These are phyloP conservation scores for Neurospora crassa DNA, from an alignment of 2,329 filamentous ascomycete species.

Conservation along the genomic window DNA sequence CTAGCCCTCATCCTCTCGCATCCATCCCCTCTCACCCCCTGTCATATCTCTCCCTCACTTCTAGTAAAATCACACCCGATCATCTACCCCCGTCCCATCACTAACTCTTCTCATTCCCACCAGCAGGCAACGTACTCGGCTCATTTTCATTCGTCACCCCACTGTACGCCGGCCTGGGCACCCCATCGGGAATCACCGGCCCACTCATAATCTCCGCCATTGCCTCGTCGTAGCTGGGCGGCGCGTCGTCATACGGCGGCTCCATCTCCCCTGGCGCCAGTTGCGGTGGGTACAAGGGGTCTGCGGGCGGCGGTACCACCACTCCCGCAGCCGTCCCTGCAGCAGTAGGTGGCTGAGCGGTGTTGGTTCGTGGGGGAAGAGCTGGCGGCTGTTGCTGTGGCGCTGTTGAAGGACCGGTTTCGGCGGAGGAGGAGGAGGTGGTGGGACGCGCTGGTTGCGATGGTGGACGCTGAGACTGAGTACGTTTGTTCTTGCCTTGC, in stretches of 20 bases:
- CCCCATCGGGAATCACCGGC: slow-evolving; percentile 53
- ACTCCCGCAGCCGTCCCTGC: slow-evolving; percentile 14
- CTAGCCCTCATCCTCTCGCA: too few species aligned
- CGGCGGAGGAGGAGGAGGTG: background rate
- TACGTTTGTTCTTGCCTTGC: slow-evolving; percentile 8
- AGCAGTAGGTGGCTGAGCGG: slow-evolving; percentile 15
- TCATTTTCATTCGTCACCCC: slow-evolving; percentile 53
- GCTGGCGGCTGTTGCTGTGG: slow-evolving; percentile 14
- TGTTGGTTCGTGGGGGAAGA: slow-evolving; percentile 21
- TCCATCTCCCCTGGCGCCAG: slow-evolving; percentile 29
- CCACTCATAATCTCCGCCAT: slow-evolving; percentile 65
- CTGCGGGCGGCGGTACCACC: slow-evolving; percentile 24
- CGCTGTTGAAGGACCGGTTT: background rate
- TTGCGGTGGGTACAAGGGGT: slow-evolving; percentile 51
- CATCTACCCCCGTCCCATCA: background rate
- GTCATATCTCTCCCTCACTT: background rate
- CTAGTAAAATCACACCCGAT: too few species aligned
- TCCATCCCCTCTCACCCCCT: too few species aligned
- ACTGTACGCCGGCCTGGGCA: slow-evolving; percentile 56
- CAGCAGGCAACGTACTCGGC: slow-evolving; percentile 35
- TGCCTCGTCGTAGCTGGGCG: slow-evolving; percentile 90
- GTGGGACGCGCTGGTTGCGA: background rate
- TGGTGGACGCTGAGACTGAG: background rate
- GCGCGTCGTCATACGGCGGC: slow-evolving; percentile 60
- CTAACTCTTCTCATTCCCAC: slow-evolving; percentile 26